Base-by-base conservation (phyloP, 768 basidiomycete genomes). In the Tylopilus balloui region DNA sequence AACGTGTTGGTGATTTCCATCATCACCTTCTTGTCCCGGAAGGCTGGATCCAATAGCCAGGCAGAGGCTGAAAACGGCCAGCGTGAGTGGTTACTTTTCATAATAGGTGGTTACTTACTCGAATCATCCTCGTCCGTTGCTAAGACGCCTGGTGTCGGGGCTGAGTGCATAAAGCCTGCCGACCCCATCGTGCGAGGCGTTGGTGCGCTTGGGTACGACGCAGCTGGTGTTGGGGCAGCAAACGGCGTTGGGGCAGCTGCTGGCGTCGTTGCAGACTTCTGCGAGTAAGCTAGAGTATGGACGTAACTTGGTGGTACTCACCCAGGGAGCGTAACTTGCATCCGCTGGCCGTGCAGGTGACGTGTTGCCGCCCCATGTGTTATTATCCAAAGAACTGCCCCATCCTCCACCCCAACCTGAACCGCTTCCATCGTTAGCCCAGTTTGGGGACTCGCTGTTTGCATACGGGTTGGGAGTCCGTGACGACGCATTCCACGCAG, bases 391-490 rank as follows among this genome's bases (percentile, higher is more conserved):
- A 27, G 56, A 37, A n/a, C 51, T 32, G 13, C 40, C 67, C 64
- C 57, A 69, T 48, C 58, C 62, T 43, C 39, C 43, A 0, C 64
- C 60, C 79, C 77, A 56, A 53, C 58, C 44, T 0, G 78, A 70
- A 56, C 80, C 77, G 10, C 78, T 71, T 28, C 74, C 72, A 23
- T 62, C 65, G 54, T 69, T 69, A 20, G 41, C 60, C 46, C 67
- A 67, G n/a, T 45, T 51, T 2, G 58, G 51, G 13, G 57, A 58
- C 12, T 57, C 57, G 60, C 58, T 55, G 20, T 42, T 42, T 37
- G 47, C 65, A 53, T 78, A 77, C 2, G 78, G 73, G 56, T 81
- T 79, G 6, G 83, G 81, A 13, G 81, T 83, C 14, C 73, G 69
- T 6, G 76, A 67, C 1, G 69, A 55, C 1, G 59, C 50, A 52